phyloP scores from a whole-genome alignment of 805 yeast genomes.

The Maudiozyma bulderi region DNA sequence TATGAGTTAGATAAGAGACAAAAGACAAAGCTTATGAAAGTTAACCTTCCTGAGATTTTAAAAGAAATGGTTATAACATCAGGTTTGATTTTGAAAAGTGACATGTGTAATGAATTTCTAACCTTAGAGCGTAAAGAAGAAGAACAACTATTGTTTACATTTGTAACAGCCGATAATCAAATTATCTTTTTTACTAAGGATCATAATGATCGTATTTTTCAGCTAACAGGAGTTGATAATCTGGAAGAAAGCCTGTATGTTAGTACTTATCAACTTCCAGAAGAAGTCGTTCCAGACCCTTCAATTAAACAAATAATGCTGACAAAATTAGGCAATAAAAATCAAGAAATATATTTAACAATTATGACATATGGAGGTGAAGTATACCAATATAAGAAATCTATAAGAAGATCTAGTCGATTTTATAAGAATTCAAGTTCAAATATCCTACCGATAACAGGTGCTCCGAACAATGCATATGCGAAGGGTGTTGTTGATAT shows the following conservation, averaged over 20 bases:
- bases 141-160: slow-evolving; percentile 40
- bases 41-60: slow-evolving; percentile 30
- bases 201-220: slow-evolving; percentile 33
- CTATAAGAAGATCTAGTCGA: slow-evolving; percentile 14
- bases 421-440: slow-evolving; percentile 18
- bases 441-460: slow-evolving; percentile 43
- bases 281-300: slow-evolving; percentile 53
- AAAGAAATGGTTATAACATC: slow-evolving; percentile 52
- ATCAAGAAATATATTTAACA: slow-evolving; percentile 54
- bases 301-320: slow-evolving; percentile 59
- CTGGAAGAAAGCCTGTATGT: slow-evolving; percentile 33
- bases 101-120: slow-evolving; percentile 36
- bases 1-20: slow-evolving; percentile 35
- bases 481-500: slow-evolving; percentile 51
- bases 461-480: slow-evolving; percentile 75
- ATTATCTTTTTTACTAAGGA: slow-evolving; percentile 53
- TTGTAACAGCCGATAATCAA: slow-evolving; percentile 71
- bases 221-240: slow-evolving; percentile 30
- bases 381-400: slow-evolving; percentile 54
- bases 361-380: slow-evolving; percentile 78
- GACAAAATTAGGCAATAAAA: slow-evolving; percentile 53
- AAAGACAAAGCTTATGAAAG: slow-evolving; percentile 28
- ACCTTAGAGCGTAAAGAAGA: slow-evolving; percentile 17
- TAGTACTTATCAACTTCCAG: slow-evolving; percentile 27
- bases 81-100: slow-evolving; percentile 51